Conservation (phyloP, 108 stramenopile species). For the Chaetoceros muelleri region DNA sequence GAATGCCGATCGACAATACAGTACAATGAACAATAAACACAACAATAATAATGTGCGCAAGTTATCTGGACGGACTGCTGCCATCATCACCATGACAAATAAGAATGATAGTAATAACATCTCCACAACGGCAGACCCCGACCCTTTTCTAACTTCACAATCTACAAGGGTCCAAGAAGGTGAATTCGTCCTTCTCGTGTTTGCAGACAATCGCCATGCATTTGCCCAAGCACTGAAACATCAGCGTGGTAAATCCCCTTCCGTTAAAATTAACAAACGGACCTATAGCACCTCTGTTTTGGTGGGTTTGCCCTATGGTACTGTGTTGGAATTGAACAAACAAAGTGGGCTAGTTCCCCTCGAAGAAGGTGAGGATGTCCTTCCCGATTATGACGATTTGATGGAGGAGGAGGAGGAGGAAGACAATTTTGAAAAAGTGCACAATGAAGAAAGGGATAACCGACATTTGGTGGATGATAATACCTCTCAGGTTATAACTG, state of each 20-base stretch:
- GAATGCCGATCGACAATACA: too few species aligned
- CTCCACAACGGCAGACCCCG: not conserved
- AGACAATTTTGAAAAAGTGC: too few species aligned
- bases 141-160: slow-evolving; percentile 1
- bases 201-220: slow-evolving; percentile 57
- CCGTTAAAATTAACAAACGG: slow-evolving; percentile 72
- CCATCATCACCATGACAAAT: too few species aligned
- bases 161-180: slow-evolving; percentile 34
- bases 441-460: slow-evolving; percentile 58
- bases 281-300: slow-evolving; percentile 50
- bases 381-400: slow-evolving; percentile 25
- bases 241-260: slow-evolving; percentile 32
- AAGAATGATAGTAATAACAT: too few species aligned
- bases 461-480: slow-evolving; percentile 70
- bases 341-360: slow-evolving; percentile 36
- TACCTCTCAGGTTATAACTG: slow-evolving; percentile 44
- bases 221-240: slow-evolving; percentile 51
- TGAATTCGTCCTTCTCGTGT: slow-evolving; percentile 56
- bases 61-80: too few species aligned
- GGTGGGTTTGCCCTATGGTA: slow-evolving; percentile 68
- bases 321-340: slow-evolving; percentile 54
- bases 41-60: too few species aligned
- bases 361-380: slow-evolving; percentile 49
- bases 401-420: not conserved
- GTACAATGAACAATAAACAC: too few species aligned